Conservation (phyloP, 192 early-diverging fungal species). For the Oehlia diaphana region DNA sequence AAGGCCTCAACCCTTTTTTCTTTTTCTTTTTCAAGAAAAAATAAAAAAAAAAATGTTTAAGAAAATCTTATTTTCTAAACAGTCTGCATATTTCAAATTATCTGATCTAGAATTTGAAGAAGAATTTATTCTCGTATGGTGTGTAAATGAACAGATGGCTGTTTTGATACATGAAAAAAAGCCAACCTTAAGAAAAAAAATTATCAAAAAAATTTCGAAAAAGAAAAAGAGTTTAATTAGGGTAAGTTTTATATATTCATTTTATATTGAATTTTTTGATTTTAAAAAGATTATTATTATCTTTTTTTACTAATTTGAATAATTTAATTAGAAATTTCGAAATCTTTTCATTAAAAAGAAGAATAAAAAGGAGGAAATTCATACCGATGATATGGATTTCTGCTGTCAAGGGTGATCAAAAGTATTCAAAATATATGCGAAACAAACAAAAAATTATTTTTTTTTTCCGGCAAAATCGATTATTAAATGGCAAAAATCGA, state of each 20-base stretch:
- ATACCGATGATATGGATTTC: background rate
- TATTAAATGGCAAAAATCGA: background rate
- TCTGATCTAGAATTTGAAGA: background rate
- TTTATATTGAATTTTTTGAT: background rate
- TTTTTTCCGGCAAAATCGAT: background rate
- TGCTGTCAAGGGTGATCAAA: background rate
- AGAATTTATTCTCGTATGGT: background rate
- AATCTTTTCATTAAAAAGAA: background rate
- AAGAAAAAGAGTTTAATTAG: background rate
- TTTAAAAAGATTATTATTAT: background rate
- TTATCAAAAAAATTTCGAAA: background rate
- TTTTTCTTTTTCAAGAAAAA: background rate
- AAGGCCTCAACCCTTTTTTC: no score
- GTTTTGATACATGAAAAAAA: background rate
- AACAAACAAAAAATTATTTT: no score
- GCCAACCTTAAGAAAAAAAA: background rate
- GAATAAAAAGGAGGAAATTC: background rate
- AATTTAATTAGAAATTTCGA: background rate
- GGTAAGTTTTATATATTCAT: background rate
- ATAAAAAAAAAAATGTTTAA: background rate
- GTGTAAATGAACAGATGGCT: background rate
- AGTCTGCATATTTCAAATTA: background rate
- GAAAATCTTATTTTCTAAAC: background rate
- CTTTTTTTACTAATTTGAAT: background rate
- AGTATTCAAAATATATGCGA: no score